These are phyloP conservation scores for Metarhizium guizhouense DNA, from an alignment of 2,329 filamentous ascomycete species.

Conservation along the genomic window DNA sequence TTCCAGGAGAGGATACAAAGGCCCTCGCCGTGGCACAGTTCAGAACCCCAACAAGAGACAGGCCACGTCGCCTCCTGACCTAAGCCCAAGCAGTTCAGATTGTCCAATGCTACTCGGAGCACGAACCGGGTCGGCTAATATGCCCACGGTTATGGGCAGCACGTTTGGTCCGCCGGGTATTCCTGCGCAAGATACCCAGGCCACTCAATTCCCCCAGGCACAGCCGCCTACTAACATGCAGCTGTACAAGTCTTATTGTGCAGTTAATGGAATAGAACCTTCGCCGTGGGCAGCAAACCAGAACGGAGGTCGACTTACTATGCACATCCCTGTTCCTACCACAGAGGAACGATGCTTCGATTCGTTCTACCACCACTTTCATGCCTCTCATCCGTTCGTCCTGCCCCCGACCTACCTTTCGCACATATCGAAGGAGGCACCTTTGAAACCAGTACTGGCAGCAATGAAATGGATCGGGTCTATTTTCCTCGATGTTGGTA, in stretches of 20 bases:
- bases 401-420: slow-evolving; percentile 44
- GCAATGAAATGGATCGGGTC: slow-evolving; percentile 50
- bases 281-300: slow-evolving; percentile 11
- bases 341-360: slow-evolving; percentile 46
- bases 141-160: slow-evolving; percentile 1
- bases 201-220: slow-evolving; percentile 12
- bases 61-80: slow-evolving; percentile 29
- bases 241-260: slow-evolving; percentile 26
- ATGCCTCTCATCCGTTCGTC: slow-evolving; percentile 48
- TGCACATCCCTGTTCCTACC: slow-evolving; percentile 19
- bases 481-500: slow-evolving; percentile 41
- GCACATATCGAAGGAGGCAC: slow-evolving; percentile 36
- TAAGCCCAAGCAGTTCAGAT: slow-evolving; percentile 21
- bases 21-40: slow-evolving; percentile 30
- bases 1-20: slow-evolving; percentile 68
- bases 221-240: slow-evolving; percentile 23
- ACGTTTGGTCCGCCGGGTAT: slow-evolving; percentile 7
- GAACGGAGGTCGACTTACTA: slow-evolving; percentile 6
- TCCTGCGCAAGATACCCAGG: slow-evolving; percentile 7
- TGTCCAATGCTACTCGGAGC: slow-evolving; percentile 26
- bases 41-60: slow-evolving; percentile 42
- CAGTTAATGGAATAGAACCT: slow-evolving; percentile 17
- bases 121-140: slow-evolving; percentile 11
- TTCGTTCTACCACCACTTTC: slow-evolving; percentile 50
- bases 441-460: slow-evolving; percentile 40